Evolutionary conservation across 805 yeast species (phyloP).

Genomic region (Sugiyamaella chiloensis): DNA sequence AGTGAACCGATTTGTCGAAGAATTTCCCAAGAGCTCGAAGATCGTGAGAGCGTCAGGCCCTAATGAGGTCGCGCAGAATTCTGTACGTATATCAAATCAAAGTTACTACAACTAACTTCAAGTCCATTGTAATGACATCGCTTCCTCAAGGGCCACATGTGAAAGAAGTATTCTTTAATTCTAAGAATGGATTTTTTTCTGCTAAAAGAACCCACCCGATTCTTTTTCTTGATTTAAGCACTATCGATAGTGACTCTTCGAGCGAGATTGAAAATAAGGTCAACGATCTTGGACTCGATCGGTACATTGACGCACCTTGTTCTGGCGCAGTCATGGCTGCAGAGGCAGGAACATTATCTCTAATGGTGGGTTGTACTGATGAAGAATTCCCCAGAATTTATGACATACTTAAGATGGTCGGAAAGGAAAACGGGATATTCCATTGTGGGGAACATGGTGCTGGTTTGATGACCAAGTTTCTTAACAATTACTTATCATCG

Average conservation of each 20-base stretch:
- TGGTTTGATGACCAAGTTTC: background rate
- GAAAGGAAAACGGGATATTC: background rate
- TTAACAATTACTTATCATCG: background rate
- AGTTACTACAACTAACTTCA: too few relatives aligned
- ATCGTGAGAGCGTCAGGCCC: background rate
- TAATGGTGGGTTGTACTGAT: background rate
- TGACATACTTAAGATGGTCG: background rate
- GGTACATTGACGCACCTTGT: background rate
- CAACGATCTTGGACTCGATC: background rate
- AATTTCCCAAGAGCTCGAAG: background rate
- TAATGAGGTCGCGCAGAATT: background rate
- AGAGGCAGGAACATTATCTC: background rate
- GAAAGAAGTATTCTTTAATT: background rate
- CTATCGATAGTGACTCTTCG: background rate
- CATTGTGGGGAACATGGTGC: background rate
- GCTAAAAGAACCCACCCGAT: background rate
- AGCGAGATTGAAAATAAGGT: background rate
- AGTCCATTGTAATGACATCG: background rate
- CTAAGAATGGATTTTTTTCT: background rate
- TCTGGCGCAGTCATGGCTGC: background rate
- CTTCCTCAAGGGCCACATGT: background rate
- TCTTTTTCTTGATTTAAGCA: background rate
- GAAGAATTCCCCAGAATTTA: background rate
- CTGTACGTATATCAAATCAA: background rate
- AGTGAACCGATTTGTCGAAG: background rate